Base-by-base conservation (phyloP, 768 basidiomycete genomes). In the Macrocybe gigantea region DNA sequence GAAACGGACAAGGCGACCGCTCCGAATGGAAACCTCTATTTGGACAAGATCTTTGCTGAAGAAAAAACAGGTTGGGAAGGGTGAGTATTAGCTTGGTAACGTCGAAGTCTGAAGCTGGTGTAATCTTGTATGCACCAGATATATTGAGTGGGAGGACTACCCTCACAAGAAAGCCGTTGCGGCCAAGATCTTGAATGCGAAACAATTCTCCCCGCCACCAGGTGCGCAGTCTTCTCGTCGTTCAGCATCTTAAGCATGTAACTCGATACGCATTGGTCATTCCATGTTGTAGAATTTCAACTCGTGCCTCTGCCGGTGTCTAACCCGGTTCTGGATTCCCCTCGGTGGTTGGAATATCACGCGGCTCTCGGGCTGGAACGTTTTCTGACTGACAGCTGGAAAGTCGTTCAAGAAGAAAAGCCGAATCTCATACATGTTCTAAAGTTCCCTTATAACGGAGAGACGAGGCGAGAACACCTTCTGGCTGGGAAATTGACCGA, bases 391-490 rank as follows among this genome's bases (percentile, higher is more conserved):
- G 63, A 67, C 50, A 77, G 74, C 61, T 80, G 78, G 78, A 65
- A 74, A 47, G 65, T 68, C 2, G 73, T 78, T 31, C 71, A 71
- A 50, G 66, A 67, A 53, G 77, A 79, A 60, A 80, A 80, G 55
- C 65, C 68, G 8, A 70, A 73, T 50, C 61, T 78, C 47, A 66
- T 78, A 31, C 75, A 78, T 51, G 59, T 80, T 14, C 62, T 78
- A 15, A 73, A 78, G 55, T 80, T 79, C 55, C 78, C 78, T 6
- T 78, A 77, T 56, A 79, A 79, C 53, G 77, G 77, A 32, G 78
- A 79, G 54, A 78, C 77, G 6, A 66, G 61, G 13, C 62, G 69
- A 9, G 57, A 69, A 12, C 68, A 74, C 49, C 62, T 77, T 13
- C 50, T 77, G 40, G 57, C 61, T 33, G 69, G 67, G 14, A 77